These are phyloP conservation scores for Microdochium paspali DNA, from an alignment of 2,329 filamentous ascomycete species.

Conservation along the genomic window DNA sequence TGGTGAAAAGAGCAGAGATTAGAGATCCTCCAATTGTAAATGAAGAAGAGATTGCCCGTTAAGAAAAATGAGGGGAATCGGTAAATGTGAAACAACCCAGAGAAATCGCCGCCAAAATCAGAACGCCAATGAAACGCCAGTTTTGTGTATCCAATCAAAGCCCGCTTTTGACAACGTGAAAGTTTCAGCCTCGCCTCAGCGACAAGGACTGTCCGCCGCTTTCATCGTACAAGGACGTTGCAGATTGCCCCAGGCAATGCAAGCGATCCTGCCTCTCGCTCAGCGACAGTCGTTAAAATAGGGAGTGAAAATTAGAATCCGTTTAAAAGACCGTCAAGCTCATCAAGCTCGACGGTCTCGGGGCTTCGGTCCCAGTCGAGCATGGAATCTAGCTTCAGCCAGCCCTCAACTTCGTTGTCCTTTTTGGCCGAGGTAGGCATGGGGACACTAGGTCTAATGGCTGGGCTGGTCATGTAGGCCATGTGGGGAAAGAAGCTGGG, in stretches of 20 bases:
- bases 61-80: slow-evolving; percentile 1
- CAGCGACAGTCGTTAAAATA: neutral
- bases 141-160: neutral
- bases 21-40: no score
- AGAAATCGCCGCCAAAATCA: neutral
- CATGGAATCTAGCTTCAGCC: slow-evolving; percentile 32
- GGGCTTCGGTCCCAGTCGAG: slow-evolving; percentile 62
- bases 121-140: neutral
- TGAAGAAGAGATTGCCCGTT: no score
- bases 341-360: slow-evolving; percentile 84
- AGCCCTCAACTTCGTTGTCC: slow-evolving; percentile 29
- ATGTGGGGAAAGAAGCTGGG: slow-evolving; percentile 21
- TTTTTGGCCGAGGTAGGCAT: slow-evolving; percentile 30
- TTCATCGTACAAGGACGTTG: neutral
- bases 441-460: slow-evolving; percentile 36
- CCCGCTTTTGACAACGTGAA: neutral
- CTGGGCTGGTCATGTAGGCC: slow-evolving; percentile 42
- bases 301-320: slow-evolving; percentile 44
- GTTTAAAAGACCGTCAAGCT: slow-evolving; percentile 81
- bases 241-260: neutral
- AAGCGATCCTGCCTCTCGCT: neutral
- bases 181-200: neutral
- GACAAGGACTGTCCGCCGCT: neutral
- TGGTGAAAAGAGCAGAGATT: neutral
- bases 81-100: neutral